Base-by-base conservation (phyloP, 441 rosid genomes). In the Euphorbia schlechtendalii region DNA sequence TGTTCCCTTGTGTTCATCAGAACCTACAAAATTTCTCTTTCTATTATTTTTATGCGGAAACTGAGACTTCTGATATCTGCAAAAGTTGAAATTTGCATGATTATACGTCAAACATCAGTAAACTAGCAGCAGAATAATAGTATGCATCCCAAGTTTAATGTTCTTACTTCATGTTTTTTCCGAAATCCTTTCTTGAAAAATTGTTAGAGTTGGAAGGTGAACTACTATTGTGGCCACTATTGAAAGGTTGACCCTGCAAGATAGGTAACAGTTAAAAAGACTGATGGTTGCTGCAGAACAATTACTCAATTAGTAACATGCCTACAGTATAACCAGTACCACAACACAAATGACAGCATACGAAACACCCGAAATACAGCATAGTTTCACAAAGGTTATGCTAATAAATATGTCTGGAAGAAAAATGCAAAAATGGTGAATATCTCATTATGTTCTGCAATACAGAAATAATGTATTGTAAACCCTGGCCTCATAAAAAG, bases 41-140 rank as follows among this genome's bases (percentile, higher is more conserved):
- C 43, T 67, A 53, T 76, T 77, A 63, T 76, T 68, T 61, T 11
- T 65, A 59, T 74, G 83, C 73, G 77, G 83, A 69, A 67, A 71
- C 64, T 81, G 89, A 49, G 93, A 71, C 54, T 78, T 85, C 63
- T 83, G 83, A 71, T 69, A 78, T 71, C 96, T 81, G 79, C 74
- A 80, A 30, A 64, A 61, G 22, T 57, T 21, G 66, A 76, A 74
- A 38, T 38, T 4, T 49, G 34, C 9, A 48, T 66, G 24, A 65
- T 76, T 59, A 72, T 45, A 66, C 52, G 30, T 43, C 8, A 60
- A 22, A 15, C 18, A 43, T 24, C 30, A 30, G 66, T 49, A 69
- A 28, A 40, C 30, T 12, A 61, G 59, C 28, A 17, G 59, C 40
- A 46, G n/a, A n/a, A n/a, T 20, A 54, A 71, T 56, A 69, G 48